Percentiles rank a stretch among this genome's conserved stretches.
Conservation (phyloP, 2,329 filamentous ascomycete species). For the Tolypocladium cylindrosporum region DNA sequence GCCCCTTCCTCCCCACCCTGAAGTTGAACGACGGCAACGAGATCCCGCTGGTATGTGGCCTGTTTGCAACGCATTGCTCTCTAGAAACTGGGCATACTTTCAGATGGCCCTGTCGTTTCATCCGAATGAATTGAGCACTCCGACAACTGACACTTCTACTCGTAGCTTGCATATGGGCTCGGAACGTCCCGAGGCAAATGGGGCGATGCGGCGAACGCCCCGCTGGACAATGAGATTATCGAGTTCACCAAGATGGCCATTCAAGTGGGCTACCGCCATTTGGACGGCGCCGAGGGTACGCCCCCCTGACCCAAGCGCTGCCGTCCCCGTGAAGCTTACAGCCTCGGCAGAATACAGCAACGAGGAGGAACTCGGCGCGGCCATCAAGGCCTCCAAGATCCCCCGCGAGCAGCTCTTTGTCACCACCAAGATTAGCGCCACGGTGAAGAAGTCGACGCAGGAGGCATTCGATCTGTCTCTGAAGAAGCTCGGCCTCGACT, state of each 20-base stretch:
- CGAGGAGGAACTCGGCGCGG: constrained; percentile 60
- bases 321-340: not conserved
- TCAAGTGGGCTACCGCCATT: constrained; percentile 58
- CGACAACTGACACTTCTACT: not conserved
- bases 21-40: constrained; percentile 66
- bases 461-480: constrained; percentile 51
- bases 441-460: constrained; percentile 26
- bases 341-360: constrained; percentile 46
- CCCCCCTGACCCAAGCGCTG: not conserved
- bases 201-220: constrained; percentile 20
- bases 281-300: constrained; percentile 64
- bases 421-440: constrained; percentile 45
- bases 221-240: constrained; percentile 44
- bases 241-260: constrained; percentile 50
- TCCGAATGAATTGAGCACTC: too few relatives aligned
- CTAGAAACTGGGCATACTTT: not conserved
- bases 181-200: constrained; percentile 55
- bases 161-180: constrained; percentile 59
- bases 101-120: too few relatives aligned
- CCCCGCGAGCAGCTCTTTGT: constrained; percentile 61
- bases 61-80: too few relatives aligned
- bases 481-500: constrained; percentile 55
- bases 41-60: constrained; percentile 52
- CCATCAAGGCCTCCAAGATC: constrained; percentile 56
- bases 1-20: constrained; percentile 40